Evolutionary conservation across 495 filamentous ascomycete genomes (phyloP).

Genomic region (Monascus purpureus): DNA sequence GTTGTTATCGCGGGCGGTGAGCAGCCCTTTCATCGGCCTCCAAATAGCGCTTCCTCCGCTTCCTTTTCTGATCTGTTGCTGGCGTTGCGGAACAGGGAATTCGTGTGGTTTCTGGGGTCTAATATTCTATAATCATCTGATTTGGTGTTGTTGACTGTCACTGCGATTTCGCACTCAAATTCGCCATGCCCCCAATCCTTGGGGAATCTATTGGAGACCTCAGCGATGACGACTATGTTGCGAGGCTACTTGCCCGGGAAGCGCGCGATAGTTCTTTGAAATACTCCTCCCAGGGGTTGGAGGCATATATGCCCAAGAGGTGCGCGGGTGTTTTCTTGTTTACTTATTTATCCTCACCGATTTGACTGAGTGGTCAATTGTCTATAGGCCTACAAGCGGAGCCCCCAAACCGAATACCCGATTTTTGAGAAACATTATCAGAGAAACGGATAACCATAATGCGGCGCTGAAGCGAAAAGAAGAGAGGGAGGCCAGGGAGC

Average conservation of each 20-base stretch:
- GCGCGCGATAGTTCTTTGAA: conserved; percentile 53
- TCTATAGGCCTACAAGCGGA: conserved; percentile 35
- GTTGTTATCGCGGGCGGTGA: no score
- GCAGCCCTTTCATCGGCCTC: no score
- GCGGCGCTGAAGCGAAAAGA: conserved; percentile 73
- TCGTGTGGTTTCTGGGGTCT: no score
- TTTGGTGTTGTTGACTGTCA: not conserved
- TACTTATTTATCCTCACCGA: not conserved
- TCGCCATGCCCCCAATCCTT: conserved; percentile 8
- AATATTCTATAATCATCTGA: no score
- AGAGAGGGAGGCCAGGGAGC: conserved; percentile 45
- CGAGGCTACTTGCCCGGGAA: conserved; percentile 57
- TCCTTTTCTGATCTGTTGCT: no score
- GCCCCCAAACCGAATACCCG: conserved; percentile 84
- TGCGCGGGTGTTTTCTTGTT: conserved; percentile 22
- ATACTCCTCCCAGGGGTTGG: conserved; percentile 59
- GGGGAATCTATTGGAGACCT: conserved; percentile 18
- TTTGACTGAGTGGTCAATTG: conserved; percentile 1
- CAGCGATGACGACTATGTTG: conserved; percentile 60
- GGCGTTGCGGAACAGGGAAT: no score
- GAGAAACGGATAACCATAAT: conserved; percentile 82
- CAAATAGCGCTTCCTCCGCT: no score
- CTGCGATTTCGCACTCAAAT: not conserved
- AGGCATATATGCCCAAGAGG: conserved; percentile 58
- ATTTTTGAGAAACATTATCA: conserved; percentile 79